Conservation (phyloP, 148 eudicot species). For the Vaccinium myrtillus region DNA sequence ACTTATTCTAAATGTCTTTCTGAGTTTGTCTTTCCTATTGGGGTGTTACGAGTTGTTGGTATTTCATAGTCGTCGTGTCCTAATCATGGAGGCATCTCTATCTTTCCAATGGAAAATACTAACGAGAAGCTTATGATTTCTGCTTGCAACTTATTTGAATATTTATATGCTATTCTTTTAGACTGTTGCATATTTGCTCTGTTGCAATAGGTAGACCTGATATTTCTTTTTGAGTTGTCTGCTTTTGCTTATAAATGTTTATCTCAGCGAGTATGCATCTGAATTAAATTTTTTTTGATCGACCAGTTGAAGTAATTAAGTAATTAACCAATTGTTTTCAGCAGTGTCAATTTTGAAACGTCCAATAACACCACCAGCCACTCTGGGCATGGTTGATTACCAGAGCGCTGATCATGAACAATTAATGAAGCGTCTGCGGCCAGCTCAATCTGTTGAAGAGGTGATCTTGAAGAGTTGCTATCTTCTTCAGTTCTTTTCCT, state of each 20-base stretch:
- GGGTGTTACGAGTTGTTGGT: background rate
- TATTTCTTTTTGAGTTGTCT: slow-evolving; percentile 11
- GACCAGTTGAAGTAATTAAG: slow-evolving; percentile 5
- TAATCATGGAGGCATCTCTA: background rate
- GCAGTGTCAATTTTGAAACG: slow-evolving; percentile 65
- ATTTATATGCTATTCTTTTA: background rate
- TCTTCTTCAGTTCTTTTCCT: background rate
- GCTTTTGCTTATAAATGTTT: background rate
- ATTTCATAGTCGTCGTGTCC: background rate
- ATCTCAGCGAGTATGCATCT: background rate
- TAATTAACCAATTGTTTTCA: slow-evolving; percentile 13
- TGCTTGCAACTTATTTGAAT: background rate
- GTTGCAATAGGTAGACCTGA: slow-evolving; percentile 1
- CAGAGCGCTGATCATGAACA: slow-evolving; percentile 87
- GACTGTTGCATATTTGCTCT: background rate
- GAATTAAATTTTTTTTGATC: background rate
- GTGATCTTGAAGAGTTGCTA: slow-evolving; percentile 34
- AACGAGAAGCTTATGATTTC: background rate
- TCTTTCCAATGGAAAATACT: background rate
- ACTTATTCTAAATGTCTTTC: background rate
- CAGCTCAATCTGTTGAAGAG: slow-evolving; percentile 84
- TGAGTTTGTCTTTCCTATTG: background rate
- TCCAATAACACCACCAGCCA: slow-evolving; percentile 69
- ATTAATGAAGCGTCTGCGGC: slow-evolving; percentile 80
- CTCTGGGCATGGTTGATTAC: slow-evolving; percentile 70